Base-by-base conservation (phyloP, 78 protist genomes). In the Anaeramoeba ignava region DNA sequence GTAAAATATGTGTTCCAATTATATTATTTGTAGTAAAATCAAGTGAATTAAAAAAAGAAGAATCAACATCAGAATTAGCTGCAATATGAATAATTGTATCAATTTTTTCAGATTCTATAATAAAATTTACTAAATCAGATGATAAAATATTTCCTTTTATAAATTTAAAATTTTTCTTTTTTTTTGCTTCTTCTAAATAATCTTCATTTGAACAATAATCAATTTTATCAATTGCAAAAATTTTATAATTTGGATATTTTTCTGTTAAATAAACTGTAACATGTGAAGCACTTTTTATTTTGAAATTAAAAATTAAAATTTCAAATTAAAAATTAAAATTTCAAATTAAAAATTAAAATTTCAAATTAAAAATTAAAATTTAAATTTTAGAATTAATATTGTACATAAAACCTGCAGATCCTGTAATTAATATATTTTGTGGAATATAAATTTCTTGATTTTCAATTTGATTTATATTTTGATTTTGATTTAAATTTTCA, bases 61-160 rank as follows among this genome's bases (percentile, higher is more conserved):
- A 38, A 27, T 41, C 96, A n/a, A 96, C 98, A 85, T 96, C 98
- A 33, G 94, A 78, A 81, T 93, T 90, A 23, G 98, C 98, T 27
- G 98, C 98, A 39, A 94, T 90, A 85, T 96, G 94, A 31, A 96
- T 81, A 79, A 96, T 89, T 17, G 96, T 93, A 93, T 96, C 98
- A 34, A 96, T 84, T 17, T 80, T 0, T 37, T 92, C 91, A 1
- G 78, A 23, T 81, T 38, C 54, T 39, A 94, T 68, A 27, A 96
- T 27, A 33, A 86, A 27, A 33, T 67, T 37, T 79, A 95, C 67
- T 23, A 95, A 82, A n/a, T 80, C 88, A 31, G 41, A n/a, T 54
- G 82, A 78, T 54, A 40, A 41, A 81, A 95, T 90, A 87, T 92
- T 86, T 36, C 96, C 96, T 86, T 90, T 39, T 68, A 42, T 0